Percentiles rank a stretch among this genome's conserved stretches.
Conservation (phyloP, 176 grass and related monocot genomes). For the Aechmea fasciata region DNA sequence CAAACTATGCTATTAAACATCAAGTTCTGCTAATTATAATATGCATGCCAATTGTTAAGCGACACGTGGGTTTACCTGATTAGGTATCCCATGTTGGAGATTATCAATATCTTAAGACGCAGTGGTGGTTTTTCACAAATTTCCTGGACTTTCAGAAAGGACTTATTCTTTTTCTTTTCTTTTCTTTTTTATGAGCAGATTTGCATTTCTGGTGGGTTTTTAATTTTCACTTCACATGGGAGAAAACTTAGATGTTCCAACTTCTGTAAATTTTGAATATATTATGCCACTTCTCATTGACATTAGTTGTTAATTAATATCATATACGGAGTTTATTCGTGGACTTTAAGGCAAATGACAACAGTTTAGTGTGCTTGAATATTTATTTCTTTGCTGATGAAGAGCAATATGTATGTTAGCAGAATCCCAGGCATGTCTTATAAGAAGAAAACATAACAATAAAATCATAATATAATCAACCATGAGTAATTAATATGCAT, state of each 20-base stretch:
- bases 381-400: neutral
- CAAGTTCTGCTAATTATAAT: neutral
- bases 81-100: neutral
- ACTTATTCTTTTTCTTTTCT: neutral
- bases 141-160: neutral
- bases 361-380: neutral
- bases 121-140: neutral
- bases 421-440: neutral
- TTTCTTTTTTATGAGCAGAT: neutral
- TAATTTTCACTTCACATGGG: neutral
- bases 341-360: neutral
- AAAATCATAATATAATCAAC: neutral
- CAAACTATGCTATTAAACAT: neutral
- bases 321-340: neutral
- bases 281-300: neutral
- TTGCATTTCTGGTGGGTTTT: neutral
- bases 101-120: neutral
- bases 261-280: neutral
- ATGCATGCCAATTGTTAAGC: neutral
- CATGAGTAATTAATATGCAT: neutral
- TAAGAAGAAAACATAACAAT: neutral
- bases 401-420: neutral
- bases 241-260: neutral
- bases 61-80: neutral
- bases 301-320: neutral